Conservation (phyloP, 2,329 filamentous ascomycete species). For the Xylaria sp. region DNA sequence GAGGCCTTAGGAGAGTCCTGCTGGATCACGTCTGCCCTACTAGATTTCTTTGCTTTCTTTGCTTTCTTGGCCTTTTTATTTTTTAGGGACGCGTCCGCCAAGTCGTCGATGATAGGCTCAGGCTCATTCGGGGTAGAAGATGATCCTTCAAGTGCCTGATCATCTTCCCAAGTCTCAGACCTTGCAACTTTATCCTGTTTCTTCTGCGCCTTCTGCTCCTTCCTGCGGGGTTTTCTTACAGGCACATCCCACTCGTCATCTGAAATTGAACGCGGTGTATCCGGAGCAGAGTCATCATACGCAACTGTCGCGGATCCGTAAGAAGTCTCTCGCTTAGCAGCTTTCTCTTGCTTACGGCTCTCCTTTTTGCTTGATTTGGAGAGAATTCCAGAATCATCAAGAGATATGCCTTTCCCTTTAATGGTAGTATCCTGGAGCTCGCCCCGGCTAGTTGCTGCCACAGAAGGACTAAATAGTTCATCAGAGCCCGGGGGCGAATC, state of each 20-base stretch:
- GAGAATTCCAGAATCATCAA: slow-evolving; percentile 42
- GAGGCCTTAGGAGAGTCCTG: slow-evolving; percentile 34
- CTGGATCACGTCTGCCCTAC: slow-evolving; percentile 27
- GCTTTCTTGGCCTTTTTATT: slow-evolving; percentile 46
- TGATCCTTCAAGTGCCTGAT: slow-evolving; percentile 33
- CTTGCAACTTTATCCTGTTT: slow-evolving; percentile 57
- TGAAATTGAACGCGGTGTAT: slow-evolving; percentile 41
- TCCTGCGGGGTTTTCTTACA: slow-evolving; percentile 50
- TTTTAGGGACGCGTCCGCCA: slow-evolving; percentile 42
- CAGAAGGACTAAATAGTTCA: slow-evolving; percentile 56
- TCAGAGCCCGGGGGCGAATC: slow-evolving; percentile 72
- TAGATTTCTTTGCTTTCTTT: slow-evolving; percentile 42
- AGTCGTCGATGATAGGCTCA: slow-evolving; percentile 42
- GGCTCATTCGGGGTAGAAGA: slow-evolving; percentile 40
- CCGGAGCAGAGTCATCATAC: slow-evolving; percentile 34
- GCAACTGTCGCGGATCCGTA: slow-evolving; percentile 44
- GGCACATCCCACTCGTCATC: slow-evolving; percentile 48
- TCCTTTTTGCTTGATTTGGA: slow-evolving; percentile 49
- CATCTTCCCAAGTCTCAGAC: slow-evolving; percentile 42
- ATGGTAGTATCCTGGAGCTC: slow-evolving; percentile 58
- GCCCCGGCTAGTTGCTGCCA: slow-evolving; percentile 34
- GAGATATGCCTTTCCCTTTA: slow-evolving; percentile 48
- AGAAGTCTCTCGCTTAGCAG: slow-evolving; percentile 44
- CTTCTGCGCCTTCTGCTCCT: slow-evolving; percentile 56
- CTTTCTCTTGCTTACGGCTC: slow-evolving; percentile 55